Evolutionary conservation across 306 rosid species (phyloP).

Genomic region (Calophaca sinica): DNA sequence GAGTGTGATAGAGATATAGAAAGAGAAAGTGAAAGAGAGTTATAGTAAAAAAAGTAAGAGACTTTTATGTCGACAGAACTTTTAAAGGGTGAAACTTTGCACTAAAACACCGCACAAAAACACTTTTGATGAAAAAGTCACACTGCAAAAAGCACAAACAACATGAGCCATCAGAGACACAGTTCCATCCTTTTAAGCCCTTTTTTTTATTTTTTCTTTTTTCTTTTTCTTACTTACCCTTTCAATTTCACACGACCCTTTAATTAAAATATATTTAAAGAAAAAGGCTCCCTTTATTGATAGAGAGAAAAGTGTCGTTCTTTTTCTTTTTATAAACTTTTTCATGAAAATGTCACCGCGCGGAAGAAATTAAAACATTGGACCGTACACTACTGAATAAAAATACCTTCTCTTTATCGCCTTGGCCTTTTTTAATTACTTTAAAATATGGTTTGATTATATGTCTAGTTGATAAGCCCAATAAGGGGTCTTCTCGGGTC

Average conservation of each 20-base stretch:
- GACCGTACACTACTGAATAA: slow-evolving; percentile 41
- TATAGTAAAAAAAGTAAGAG: slow-evolving; percentile 28
- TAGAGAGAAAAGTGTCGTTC: slow-evolving; percentile 23
- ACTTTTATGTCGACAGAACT: slow-evolving; percentile 39
- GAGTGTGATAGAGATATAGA: slow-evolving; percentile 17
- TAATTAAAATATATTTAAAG: not conserved
- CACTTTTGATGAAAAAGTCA: slow-evolving; percentile 39
- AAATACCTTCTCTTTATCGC: not conserved
- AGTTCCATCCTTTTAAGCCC: slow-evolving; percentile 33
- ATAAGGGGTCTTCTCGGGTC: no score
- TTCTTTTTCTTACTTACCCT: not conserved
- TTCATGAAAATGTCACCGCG: slow-evolving; percentile 7
- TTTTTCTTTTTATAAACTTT: not conserved
- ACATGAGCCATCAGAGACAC: slow-evolving; percentile 43
- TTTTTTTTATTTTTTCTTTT: not conserved
- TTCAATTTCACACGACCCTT: not conserved
- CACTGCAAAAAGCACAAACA: slow-evolving; percentile 57
- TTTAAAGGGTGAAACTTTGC: slow-evolving; percentile 44
- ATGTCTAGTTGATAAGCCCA: not conserved
- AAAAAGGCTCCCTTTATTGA: not conserved
- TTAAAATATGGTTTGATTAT: not conserved
- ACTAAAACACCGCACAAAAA: slow-evolving; percentile 37
- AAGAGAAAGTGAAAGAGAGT: not conserved
- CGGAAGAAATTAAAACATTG: slow-evolving; percentile 28
- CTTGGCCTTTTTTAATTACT: not conserved